Percentiles rank a stretch among this genome's conserved stretches.
Evolutionary conservation across 768 basidiomycete genomes (phyloP).

Genomic region (Tremella fuciformis): DNA sequence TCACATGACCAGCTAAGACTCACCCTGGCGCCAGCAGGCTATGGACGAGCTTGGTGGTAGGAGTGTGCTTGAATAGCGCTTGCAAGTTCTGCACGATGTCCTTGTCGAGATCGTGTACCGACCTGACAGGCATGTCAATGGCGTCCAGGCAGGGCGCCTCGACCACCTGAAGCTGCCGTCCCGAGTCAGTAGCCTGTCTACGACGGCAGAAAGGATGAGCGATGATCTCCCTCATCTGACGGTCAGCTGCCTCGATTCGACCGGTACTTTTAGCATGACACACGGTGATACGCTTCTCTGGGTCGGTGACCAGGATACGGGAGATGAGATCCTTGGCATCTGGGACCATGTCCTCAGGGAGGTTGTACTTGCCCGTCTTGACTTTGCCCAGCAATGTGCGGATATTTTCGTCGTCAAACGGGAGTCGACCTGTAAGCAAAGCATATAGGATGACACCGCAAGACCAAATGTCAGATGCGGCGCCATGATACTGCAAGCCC

Average conservation of each 20-base stretch:
- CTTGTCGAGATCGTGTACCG: slow-evolving; percentile 67
- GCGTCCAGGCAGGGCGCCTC: slow-evolving; percentile 65
- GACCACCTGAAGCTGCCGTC: slow-evolving; percentile 46
- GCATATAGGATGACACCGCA: slow-evolving; percentile 92
- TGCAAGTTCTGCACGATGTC: slow-evolving; percentile 74
- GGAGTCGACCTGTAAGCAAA: slow-evolving; percentile 81
- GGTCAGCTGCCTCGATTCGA: slow-evolving; percentile 7
- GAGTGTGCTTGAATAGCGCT: slow-evolving; percentile 71
- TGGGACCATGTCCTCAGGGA: slow-evolving; percentile 76
- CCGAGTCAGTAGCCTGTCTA: slow-evolving; percentile 50
- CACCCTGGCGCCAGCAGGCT: slow-evolving; percentile 37
- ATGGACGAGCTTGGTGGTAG: slow-evolving; percentile 45
- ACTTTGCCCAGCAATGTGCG: slow-evolving; percentile 72
- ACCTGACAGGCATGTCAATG: slow-evolving; percentile 68
- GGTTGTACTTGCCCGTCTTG: slow-evolving; percentile 76
- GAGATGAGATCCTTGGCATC: slow-evolving; percentile 77
- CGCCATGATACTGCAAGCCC: slow-evolving; percentile 82
- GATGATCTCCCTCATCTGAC: slow-evolving; percentile 79
- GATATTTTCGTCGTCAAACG: slow-evolving; percentile 86
- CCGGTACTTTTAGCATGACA: slow-evolving; percentile 38
- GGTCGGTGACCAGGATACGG: slow-evolving; percentile 86
- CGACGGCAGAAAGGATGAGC: slow-evolving; percentile 75
- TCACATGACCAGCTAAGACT: slow-evolving; percentile 10
- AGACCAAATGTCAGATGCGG: slow-evolving; percentile 92
- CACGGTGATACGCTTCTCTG: slow-evolving; percentile 74